phyloP scores from a whole-genome alignment of 495 filamentous ascomycete genomes.

The Talaromyces nanjingensis region DNA sequence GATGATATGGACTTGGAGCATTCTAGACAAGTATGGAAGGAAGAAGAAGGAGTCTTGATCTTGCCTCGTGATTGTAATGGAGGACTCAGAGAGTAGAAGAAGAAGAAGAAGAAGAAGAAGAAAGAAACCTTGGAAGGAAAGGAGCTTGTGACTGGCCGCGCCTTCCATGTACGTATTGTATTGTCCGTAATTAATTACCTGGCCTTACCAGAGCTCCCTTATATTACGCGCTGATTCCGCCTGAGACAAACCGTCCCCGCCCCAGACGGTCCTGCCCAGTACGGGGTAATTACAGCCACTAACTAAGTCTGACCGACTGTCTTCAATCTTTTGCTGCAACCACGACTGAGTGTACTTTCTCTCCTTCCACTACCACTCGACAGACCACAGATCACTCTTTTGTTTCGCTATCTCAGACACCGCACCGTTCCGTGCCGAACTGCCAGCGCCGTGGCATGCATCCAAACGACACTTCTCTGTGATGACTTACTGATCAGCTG shows the following conservation, averaged over 20 bases:
- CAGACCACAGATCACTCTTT: neutral
- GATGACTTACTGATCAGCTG: neutral
- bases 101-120: neutral
- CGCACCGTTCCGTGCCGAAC: neutral
- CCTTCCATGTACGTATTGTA: neutral
- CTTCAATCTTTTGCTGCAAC: neutral
- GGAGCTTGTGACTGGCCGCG: neutral
- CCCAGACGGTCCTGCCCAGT: neutral
- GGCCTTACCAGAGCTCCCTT: neutral
- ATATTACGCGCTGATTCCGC: neutral
- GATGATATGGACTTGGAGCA: neutral
- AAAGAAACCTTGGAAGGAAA: neutral
- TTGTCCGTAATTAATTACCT: neutral
- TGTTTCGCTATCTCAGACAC: neutral
- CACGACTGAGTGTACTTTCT: neutral
- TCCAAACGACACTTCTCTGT: neutral
- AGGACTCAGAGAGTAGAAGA: neutral
- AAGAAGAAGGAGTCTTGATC: neutral
- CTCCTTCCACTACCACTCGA: neutral
- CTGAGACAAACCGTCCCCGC: neutral
- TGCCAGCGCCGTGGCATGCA: neutral
- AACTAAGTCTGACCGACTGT: neutral
- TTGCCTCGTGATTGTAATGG: neutral
- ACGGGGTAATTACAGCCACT: neutral
- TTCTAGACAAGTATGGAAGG: neutral